Evolutionary conservation across 2,329 filamentous ascomycete genomes (phyloP), one percentile per base, ranked within the genome.

Genomic region (Nectriaceae sp.): DNA sequence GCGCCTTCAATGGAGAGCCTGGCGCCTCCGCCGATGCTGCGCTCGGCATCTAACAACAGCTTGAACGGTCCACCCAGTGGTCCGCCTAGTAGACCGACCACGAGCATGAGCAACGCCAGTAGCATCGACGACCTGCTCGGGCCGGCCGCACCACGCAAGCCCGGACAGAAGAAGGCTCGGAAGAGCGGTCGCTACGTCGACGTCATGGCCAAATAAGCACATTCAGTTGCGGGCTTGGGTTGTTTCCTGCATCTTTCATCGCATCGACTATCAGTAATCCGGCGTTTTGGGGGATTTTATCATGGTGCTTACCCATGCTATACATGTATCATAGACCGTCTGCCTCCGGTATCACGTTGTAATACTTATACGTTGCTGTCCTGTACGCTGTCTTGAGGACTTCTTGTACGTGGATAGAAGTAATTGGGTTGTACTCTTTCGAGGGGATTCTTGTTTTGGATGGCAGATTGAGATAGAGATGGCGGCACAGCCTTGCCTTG

Each of bases 41-140:
- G 79, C 21, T 75, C 76, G 2, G 70, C 69, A 16, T 82, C 78
- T 13, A 74, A 69, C 49, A 70, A 70, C 18, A 80, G 76, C 57
- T 67, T 65, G 20, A 58, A 67, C 24, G 71, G 68, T 4, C 67
- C 70, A 4, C 68, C 69, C 2, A 75, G 69, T 56, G 70, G 72
- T n/a, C 85, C 85, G 11, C 83, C 84, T 3, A 85, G 82, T 63
- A 76, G 88, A 53, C 91, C 91, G 4, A 71, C 83, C 5, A 96
- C 90, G 3, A 87, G 89, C 53, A 85, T 96, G 78, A 95, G 90
- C 70, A 90, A 90, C 64, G 90, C 90, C n/a, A 95, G 87, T 69
- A 94, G 88, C 60, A 95, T 99, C 64, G 94, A 99, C 62, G 94
- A 99, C 67, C 75, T 99, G 54, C 75, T 99, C 19, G 89, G 89